Percentiles rank a stretch among this genome's conserved stretches.
These are phyloP conservation scores for Hemisphaericaspora xylanilytica DNA, from an alignment of 1,139 yeast genomes.

Conservation along the genomic window DNA sequence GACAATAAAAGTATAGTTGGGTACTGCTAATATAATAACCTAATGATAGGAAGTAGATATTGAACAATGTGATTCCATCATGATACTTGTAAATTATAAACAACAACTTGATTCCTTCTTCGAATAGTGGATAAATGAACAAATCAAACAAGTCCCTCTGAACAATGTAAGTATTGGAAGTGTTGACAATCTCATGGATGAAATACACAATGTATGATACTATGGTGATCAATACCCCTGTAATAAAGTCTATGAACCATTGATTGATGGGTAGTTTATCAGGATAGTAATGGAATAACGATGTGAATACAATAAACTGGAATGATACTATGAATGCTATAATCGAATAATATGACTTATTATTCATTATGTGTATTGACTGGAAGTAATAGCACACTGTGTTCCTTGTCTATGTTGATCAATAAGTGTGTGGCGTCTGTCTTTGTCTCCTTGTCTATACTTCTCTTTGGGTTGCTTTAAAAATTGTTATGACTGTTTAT, in stretches of 20 bases:
- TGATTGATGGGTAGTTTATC: background rate
- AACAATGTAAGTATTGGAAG: background rate
- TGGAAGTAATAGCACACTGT: too few relatives aligned
- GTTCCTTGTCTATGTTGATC: too few relatives aligned
- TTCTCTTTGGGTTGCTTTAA: too few relatives aligned
- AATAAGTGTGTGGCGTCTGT: too few relatives aligned
- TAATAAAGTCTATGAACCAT: conserved; percentile 2
- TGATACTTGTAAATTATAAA: conserved; percentile 4
- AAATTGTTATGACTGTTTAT: too few relatives aligned
- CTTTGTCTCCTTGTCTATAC: too few relatives aligned
- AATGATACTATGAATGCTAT: background rate
- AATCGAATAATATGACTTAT: conserved; percentile 3
- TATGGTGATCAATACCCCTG: conserved; percentile 1
- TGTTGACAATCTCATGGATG: conserved; percentile 4
- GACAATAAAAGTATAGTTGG: conserved; percentile 10
- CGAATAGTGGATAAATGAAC: conserved; percentile 11
- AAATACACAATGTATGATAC: conserved; percentile 5
- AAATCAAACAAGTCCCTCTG: conserved; percentile 6
- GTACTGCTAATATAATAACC: conserved; percentile 8
- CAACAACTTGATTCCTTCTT: conserved; percentile 9
- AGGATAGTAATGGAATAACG: background rate
- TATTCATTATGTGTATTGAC: conserved; percentile 4
- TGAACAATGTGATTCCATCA: background rate
- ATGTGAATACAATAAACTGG: background rate
- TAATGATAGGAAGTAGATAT: conserved; percentile 1